phyloP scores from a whole-genome alignment of 345 rosid species.

The Euclidium syriacum region DNA sequence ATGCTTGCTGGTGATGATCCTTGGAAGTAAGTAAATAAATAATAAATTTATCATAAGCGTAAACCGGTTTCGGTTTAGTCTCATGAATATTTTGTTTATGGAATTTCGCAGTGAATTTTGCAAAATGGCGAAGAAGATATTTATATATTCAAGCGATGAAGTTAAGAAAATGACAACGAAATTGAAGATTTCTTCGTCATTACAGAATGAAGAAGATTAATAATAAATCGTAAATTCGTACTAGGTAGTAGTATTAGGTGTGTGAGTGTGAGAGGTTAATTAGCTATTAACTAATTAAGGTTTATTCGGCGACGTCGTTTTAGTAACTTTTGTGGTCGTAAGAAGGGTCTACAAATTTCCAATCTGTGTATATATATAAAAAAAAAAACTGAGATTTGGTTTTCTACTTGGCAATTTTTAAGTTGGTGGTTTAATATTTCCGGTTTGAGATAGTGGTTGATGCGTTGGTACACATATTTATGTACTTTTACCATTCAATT shows the following conservation, averaged over 20 bases:
- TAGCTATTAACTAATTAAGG: slow-evolving; percentile 7
- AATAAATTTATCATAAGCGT: not conserved
- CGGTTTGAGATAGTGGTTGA: slow-evolving; percentile 9
- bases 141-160: slow-evolving; percentile 53
- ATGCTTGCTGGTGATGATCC: slow-evolving; percentile 79
- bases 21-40: slow-evolving; percentile 49
- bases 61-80: not conserved
- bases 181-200: slow-evolving; percentile 19
- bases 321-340: slow-evolving; percentile 10
- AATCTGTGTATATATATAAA: slow-evolving; percentile 13
- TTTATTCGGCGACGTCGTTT: slow-evolving; percentile 14
- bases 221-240: not conserved
- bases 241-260: no score
- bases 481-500: not conserved
- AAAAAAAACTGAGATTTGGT: not conserved
- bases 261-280: no score
- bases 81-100: not conserved
- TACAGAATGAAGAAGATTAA: slow-evolving; percentile 14
- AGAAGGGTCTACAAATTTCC: not conserved
- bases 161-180: slow-evolving; percentile 46
- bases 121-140: slow-evolving; percentile 65
- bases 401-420: not conserved
- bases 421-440: slow-evolving; percentile 10
- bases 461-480: slow-evolving; percentile 10
- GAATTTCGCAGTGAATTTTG: slow-evolving; percentile 57